phyloP scores from a whole-genome alignment of 108 stramenopile species.

The Schizochytrium sp. region DNA sequence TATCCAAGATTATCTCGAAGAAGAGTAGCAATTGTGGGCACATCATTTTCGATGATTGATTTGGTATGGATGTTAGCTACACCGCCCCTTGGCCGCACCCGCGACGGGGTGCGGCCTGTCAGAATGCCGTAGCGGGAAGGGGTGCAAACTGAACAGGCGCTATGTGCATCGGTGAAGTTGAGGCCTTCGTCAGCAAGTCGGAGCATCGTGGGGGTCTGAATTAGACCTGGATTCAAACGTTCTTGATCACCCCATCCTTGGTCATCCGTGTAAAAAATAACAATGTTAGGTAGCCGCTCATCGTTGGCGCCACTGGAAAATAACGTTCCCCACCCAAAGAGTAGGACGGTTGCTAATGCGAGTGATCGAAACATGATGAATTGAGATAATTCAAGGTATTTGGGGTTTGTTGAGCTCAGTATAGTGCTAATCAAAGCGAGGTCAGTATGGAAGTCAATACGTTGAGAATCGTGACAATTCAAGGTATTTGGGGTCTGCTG shows the following conservation, averaged over 20 bases:
- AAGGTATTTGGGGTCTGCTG: too few species aligned
- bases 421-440: too few species aligned
- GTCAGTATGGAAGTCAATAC: too few species aligned
- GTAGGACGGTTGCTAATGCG: too few species aligned
- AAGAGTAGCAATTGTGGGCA: background rate
- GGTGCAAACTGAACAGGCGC: slow-evolving; percentile 7
- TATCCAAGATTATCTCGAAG: background rate
- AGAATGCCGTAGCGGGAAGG: background rate
- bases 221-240: background rate
- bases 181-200: background rate
- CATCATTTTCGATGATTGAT: background rate
- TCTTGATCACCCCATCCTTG: background rate
- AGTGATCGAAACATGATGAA: too few species aligned
- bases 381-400: too few species aligned
- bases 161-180: background rate
- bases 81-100: background rate
- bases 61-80: background rate
- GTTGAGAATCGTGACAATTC: too few species aligned
- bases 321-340: too few species aligned
- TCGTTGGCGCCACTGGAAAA: too few species aligned
- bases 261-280: slow-evolving; percentile 2
- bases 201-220: background rate
- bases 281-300: background rate
- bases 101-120: background rate
- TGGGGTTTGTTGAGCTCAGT: too few species aligned